Percentiles rank a stretch among this genome's conserved stretches.
Conservation (phyloP, 768 basidiomycete species). For the Russula virescens region DNA sequence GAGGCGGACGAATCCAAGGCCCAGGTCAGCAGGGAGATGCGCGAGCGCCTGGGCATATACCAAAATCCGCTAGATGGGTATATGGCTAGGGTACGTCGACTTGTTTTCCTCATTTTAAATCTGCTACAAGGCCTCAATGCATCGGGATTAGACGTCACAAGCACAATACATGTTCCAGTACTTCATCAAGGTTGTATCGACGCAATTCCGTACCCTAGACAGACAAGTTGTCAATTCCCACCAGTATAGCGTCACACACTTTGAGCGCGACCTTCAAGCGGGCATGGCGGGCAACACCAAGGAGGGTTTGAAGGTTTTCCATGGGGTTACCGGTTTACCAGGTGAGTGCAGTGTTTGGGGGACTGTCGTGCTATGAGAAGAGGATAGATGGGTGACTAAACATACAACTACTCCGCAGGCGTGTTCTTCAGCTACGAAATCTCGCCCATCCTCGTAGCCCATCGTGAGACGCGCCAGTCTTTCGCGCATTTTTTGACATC, state of each 20-base stretch:
- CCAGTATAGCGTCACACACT: conserved; percentile 94
- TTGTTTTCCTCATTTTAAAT: not conserved
- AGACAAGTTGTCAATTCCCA: conserved; percentile 77
- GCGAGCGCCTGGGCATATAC: conserved; percentile 63
- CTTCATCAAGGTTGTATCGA: conserved; percentile 98
- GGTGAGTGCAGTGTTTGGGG: conserved; percentile 29
- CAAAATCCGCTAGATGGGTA: conserved; percentile 72
- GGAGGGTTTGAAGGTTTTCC: conserved; percentile 65
- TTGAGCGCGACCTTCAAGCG: conserved; percentile 82
- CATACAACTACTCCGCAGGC: conserved; percentile 36
- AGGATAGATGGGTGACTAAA: not conserved
- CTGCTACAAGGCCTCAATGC: not conserved
- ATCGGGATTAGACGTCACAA: conserved; percentile 54
- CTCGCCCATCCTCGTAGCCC: conserved; percentile 91
- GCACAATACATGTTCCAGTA: conserved; percentile 96
- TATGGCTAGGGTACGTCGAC: conserved; percentile 45
- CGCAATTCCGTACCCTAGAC: conserved; percentile 82
- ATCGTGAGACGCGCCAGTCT: conserved; percentile 85
- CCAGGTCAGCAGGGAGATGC: conserved; percentile 54
- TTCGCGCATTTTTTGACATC: conserved; percentile 99
- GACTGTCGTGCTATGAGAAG: not conserved
- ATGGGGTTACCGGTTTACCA: conserved; percentile 72
- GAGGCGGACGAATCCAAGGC: conserved; percentile 71
- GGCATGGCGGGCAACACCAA: conserved; percentile 53
- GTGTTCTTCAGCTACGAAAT: conserved; percentile 95